Evolutionary conservation across 345 rosid genomes (phyloP).

Genomic region (Eutrema heterophyllum): DNA sequence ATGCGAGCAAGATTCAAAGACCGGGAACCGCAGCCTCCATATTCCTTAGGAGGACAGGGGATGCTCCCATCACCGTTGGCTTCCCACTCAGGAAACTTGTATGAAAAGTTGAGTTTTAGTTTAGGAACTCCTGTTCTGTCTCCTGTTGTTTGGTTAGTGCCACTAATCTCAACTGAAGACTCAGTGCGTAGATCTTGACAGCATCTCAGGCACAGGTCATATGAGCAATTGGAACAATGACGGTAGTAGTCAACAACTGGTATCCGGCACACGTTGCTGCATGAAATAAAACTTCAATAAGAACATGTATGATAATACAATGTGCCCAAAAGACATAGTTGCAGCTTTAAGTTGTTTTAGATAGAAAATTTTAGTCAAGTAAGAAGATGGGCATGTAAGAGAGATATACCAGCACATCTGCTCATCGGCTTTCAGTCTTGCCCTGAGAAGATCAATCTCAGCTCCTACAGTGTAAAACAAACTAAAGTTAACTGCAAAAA

Average conservation of each 20-base stretch:
- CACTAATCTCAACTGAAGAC: conserved; percentile 33
- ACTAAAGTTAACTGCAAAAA: neutral
- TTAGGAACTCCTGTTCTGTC: conserved; percentile 22
- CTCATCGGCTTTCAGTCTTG: conserved; percentile 90
- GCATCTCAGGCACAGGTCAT: conserved; percentile 89
- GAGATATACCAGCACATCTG: conserved; percentile 94
- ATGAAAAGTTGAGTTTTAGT: conserved; percentile 43
- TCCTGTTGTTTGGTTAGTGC: conserved; percentile 32
- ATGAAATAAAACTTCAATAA: conserved; percentile 26
- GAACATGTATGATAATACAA: neutral
- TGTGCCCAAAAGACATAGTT: neutral
- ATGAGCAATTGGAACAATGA: conserved; percentile 73
- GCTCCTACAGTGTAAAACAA: conserved; percentile 48
- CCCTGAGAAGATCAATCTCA: conserved; percentile 69
- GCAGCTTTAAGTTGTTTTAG: neutral
- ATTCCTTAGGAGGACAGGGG: conserved; percentile 80
- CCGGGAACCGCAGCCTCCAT: conserved; percentile 74
- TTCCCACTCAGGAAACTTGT: conserved; percentile 78
- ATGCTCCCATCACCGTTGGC: conserved; percentile 79
- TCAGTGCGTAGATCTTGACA: conserved; percentile 88
- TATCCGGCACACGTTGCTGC: conserved; percentile 88
- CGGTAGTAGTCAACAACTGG: conserved; percentile 96
- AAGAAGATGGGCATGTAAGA: conserved; percentile 5
- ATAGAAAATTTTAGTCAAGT: neutral
- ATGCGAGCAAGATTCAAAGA: conserved; percentile 74